Evolutionary conservation across 352 stramenopile species (phyloP), one percentile per base, ranked within the genome.

Genomic region (Chrysophaeum taylorii): DNA sequence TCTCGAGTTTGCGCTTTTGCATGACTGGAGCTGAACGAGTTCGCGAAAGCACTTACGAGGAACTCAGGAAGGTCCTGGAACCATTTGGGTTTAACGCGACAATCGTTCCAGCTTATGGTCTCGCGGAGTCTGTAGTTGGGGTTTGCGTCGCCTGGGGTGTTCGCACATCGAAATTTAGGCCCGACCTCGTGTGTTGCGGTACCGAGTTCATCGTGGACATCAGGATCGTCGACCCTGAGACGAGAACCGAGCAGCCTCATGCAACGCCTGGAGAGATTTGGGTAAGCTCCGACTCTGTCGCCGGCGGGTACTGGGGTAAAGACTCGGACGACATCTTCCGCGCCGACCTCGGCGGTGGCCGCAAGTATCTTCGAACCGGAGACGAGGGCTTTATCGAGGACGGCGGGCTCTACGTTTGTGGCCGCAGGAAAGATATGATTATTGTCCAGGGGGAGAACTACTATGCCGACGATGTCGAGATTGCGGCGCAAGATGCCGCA

Each of bases 391-490:
- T 99, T 73, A 70, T 99, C 2, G 91, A 97, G 74, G 79, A 94
- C n/a, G 77, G 89, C 25, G 91, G 98, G 70, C 69, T 93, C 23
- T 99, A 98, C 81, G 94, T 99, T 63, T 98, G 92, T 79, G 96
- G 96, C 9, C 85, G 96, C 41, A 87, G 96, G 50, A 99, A 99
- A 79, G 96, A 99, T 76, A 78, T 99, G 35, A 95, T 99, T 64
- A 99, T 99, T 78, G 89, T 99, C 57, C 85, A 91, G 25, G 96
- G 96, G 7, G 98, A 78, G 96, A 99, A 76, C n/a, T n/a, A n/a
- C n/a, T n/a, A n/a, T n/a, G n/a, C n/a, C n/a, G n/a, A n/a, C n/a
- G n/a, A n/a, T n/a, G 86, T 99, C 33, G 96, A 99, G 74, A 82
- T 86, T 9, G 94, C 89, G 14, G 91, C 90, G 0, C 91, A 97